These are phyloP conservation scores for Emericellopsis terricola DNA, from an alignment of 495 filamentous ascomycete species.

Conservation along the genomic window DNA sequence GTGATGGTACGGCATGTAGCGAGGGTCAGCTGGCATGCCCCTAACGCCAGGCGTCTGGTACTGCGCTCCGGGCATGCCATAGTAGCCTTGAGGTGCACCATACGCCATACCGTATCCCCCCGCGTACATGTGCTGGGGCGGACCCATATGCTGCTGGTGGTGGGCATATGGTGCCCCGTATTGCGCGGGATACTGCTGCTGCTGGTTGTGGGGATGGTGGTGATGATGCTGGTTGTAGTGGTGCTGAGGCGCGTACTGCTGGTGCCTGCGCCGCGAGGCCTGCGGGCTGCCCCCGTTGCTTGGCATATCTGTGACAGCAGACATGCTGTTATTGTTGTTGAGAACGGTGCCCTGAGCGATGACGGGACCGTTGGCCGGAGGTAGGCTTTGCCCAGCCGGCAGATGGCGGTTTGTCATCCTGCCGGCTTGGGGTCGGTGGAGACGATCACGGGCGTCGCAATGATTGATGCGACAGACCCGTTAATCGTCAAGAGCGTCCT, in stretches of 20 bases:
- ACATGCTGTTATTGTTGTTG: too few species aligned
- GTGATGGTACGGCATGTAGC: slow-evolving; percentile 22
- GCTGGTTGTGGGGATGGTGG: slow-evolving; percentile 10
- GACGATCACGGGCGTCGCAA: background rate
- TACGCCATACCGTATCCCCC: slow-evolving; percentile 21
- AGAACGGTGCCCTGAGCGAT: too few species aligned
- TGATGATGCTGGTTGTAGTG: slow-evolving; percentile 9
- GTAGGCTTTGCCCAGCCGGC: slow-evolving; percentile 42
- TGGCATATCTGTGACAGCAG: too few species aligned
- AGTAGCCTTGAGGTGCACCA: slow-evolving; percentile 14
- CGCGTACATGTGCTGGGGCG: slow-evolving; percentile 19
- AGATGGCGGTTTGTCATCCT: slow-evolving; percentile 45
- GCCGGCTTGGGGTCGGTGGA: slow-evolving; percentile 30
- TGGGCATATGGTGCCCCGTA: slow-evolving; percentile 10
- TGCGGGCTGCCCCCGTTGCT: too few species aligned
- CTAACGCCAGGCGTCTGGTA: too few species aligned
- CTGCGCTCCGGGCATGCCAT: slow-evolving; percentile 22
- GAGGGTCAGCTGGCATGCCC: slow-evolving; percentile 12
- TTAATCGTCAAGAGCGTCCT: too few species aligned
- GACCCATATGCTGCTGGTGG: slow-evolving; percentile 18
- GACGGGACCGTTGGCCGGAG: too few species aligned
- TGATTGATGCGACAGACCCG: background rate
- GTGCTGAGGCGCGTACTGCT: background rate
- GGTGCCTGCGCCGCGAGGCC: background rate
- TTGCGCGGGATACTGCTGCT: slow-evolving; percentile 3